Evolutionary conservation across 352 stramenopile species (phyloP), one percentile per base, ranked within the genome.

Genomic region (Pythium periplocum): DNA sequence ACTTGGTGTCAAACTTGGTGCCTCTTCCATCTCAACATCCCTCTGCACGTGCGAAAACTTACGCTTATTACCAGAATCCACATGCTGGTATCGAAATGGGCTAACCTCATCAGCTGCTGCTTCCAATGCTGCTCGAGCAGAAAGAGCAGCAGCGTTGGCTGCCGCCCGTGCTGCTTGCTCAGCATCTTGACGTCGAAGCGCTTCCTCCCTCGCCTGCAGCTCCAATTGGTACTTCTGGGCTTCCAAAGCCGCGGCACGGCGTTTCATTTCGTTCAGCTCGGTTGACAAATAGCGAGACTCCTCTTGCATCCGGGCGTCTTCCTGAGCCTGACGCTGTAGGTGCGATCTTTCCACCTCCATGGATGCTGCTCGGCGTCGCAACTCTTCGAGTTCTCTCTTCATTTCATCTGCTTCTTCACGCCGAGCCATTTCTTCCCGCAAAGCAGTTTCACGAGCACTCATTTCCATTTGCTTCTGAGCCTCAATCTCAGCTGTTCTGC

Each of bases 71-170:
- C 59, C 30, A 35, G 53, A 10, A 53, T 34, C 34, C 55, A 60
- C 41, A 59, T 55, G 56, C 56, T 60, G 47, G 50, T 51, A 57
- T 17, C 55, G 55, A 52, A 51, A 45, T 52, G 60, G 60, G 55
- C 60, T 68, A 57, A 78, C 55, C 53, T 75, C 64, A 55, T 67
- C 64, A 42, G 70, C 66, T 35, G 77, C 71, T 2, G 80, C 83
- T 64, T 86, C 80, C 33, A 91, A 65, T 8, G 83, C 83, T 35
- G 80, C 81, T 41, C 71, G 78, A 10, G 83, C 83, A 17, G 83
- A 86, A 41, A 90, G 49, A 40, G 78, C 75, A 34, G 81, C 83
- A 26, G 79, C 79, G 6, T 78, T 57, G 2, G 81, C 79, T n/a
- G 81, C 83, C 45, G 76, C 68, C 30, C 69, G 66, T 8, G 82